Conservation (phyloP, 768 basidiomycete species). For the Coprinopsis strossmayeri region DNA sequence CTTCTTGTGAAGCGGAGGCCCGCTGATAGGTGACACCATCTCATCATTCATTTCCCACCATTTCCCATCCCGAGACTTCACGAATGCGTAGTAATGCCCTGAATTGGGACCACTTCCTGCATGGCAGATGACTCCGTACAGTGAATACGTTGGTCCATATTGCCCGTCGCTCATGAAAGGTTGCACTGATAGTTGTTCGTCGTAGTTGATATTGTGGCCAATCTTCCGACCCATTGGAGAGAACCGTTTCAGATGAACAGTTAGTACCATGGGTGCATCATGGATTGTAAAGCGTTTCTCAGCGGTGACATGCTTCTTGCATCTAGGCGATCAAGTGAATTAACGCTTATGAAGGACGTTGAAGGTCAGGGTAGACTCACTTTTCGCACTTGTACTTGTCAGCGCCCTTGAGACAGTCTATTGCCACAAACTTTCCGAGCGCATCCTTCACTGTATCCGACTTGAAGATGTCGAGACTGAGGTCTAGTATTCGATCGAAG, state of each 20-base stretch:
- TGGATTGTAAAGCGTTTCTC: conserved; percentile 88
- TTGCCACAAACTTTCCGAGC: conserved; percentile 69
- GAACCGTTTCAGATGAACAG: conserved; percentile 94
- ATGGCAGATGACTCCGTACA: conserved; percentile 92
- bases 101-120: conserved; percentile 90
- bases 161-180: conserved; percentile 80
- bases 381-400: conserved; percentile 99
- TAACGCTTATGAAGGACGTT: background rate
- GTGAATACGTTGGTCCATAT: conserved; percentile 70
- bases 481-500: conserved; percentile 90
- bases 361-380: conserved; percentile 38
- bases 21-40: conserved; percentile 38
- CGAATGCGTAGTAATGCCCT: conserved; percentile 89
- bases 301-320: conserved; percentile 86
- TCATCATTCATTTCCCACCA: conserved; percentile 99
- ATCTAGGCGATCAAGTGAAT: conserved; percentile 45
- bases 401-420: conserved; percentile 79
- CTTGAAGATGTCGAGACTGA: conserved; percentile 83
- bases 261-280: conserved; percentile 81
- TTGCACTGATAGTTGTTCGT: conserved; percentile 62
- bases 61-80: conserved; percentile 58
- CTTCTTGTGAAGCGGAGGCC: conserved; percentile 53
- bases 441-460: conserved; percentile 61
- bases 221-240: conserved; percentile 87
- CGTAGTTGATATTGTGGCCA: conserved; percentile 69